phyloP scores from a whole-genome alignment of 2,329 filamentous ascomycete genomes.

The Aspergillus thermomutatus region DNA sequence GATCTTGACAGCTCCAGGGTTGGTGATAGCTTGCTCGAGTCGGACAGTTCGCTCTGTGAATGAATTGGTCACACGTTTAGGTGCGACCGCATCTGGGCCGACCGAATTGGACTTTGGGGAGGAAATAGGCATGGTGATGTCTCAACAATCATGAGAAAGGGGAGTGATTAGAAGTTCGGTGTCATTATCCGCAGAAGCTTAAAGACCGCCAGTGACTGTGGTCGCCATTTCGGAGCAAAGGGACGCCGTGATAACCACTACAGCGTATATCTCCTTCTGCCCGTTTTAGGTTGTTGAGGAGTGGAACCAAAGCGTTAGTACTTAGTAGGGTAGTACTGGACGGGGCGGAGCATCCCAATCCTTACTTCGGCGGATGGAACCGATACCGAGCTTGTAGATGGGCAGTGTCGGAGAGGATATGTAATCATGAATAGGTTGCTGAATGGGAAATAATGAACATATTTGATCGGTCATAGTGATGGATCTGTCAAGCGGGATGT shows the following conservation, averaged over 20 bases:
- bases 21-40: conserved; percentile 49
- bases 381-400: background rate
- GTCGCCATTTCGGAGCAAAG: conserved; percentile 18
- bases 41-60: conserved; percentile 28
- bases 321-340: background rate
- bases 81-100: conserved; percentile 8
- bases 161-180: conserved; percentile 9
- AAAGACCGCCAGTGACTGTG: background rate
- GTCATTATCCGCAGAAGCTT: background rate
- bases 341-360: background rate
- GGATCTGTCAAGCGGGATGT: background rate
- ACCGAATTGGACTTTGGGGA: conserved; percentile 23
- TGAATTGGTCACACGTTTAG: conserved; percentile 15
- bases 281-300: conserved; percentile 21
- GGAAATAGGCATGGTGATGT: conserved; percentile 36
- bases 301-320: background rate
- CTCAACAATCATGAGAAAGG: conserved; percentile 6
- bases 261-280: conserved; percentile 47
- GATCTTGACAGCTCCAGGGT: conserved; percentile 75
- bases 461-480: background rate
- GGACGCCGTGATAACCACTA: conserved; percentile 42
- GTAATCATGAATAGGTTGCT: background rate
- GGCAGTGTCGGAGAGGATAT: background rate
- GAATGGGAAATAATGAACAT: background rate
- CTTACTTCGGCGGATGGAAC: background rate